Base-by-base conservation (phyloP, 2,329 filamentous ascomycete species). In the Cercospora citrullina region DNA sequence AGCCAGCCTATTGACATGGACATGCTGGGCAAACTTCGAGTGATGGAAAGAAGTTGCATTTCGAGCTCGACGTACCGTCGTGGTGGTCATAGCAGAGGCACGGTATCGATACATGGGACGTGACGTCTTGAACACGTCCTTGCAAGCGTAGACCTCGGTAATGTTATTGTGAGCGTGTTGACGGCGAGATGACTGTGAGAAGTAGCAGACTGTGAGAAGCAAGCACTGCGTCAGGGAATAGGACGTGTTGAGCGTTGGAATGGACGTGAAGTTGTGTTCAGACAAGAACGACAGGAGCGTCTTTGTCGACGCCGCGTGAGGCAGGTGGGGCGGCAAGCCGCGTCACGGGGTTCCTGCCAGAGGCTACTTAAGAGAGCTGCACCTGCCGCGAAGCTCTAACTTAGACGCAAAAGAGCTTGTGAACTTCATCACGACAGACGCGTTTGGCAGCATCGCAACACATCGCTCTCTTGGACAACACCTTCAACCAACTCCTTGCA, bases 301-400 rank as follows among this genome's bases (percentile, higher is more conserved):
- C 55, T 58, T 58, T 58, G 53, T 58, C 28, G 28, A 18, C 4
- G 26, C 53, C 53, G 53, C 14, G 26, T 58, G 12, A 16, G 53
- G 26, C 30, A 30, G 30, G 53, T n/a, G 26, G 53, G 53, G 53
- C 26, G 14, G 31, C 31, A 36, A 16, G 55, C 55, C 28, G 55
- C 55, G 55, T 58, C 28, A 18, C 55, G 55, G 30, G 55, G 16
- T 33, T 23, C 16, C 28, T 14, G 28, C 28, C 55, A 59, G 55
- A 18, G 55, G 21, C n/a, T 59, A 36, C 5, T 39, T n/a, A 59
- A 36, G 55, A 36, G n/a, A 59, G 30, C 28, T 59, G 55, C n/a
- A 59, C 55, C 55, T 21, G 53, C 53, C 30, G 4, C n/a, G 28
- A 59, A 59, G 55, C 30, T 58, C 55, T 58, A n/a, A n/a, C n/a